These are phyloP conservation scores for Eucommia ulmoides DNA, from an alignment of 257 asterid genomes.

Conservation along the genomic window DNA sequence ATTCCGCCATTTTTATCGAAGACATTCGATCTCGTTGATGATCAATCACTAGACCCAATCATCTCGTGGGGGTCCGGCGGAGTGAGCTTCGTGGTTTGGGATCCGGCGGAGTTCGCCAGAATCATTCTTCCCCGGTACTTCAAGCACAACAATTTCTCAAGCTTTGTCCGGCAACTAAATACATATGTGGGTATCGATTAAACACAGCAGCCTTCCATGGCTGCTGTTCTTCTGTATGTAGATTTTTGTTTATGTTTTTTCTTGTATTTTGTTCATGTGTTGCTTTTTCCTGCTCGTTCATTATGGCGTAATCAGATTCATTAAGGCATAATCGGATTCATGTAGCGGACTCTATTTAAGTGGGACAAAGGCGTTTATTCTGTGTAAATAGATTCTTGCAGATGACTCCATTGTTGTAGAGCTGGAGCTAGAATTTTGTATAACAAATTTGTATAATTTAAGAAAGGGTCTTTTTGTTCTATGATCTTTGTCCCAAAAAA, in stretches of 20 bases:
- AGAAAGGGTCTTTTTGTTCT: too few relatives aligned
- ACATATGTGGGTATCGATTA: slow-evolving; percentile 75
- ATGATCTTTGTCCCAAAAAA: too few relatives aligned
- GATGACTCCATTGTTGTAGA: too few relatives aligned
- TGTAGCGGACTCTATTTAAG: too few relatives aligned
- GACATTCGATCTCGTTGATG: slow-evolving; percentile 76
- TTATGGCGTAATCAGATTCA: slow-evolving; percentile 7
- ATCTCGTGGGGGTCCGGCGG: slow-evolving; percentile 65
- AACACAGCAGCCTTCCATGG: slow-evolving; percentile 10
- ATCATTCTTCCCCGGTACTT: slow-evolving; percentile 51
- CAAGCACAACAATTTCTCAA: slow-evolving; percentile 90
- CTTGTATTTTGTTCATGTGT: slow-evolving; percentile 5
- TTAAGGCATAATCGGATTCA: too few relatives aligned
- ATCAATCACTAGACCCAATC: slow-evolving; percentile 39
- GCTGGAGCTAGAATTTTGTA: too few relatives aligned
- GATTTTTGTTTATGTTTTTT: not conserved
- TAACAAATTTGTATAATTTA: too few relatives aligned
- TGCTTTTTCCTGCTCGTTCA: slow-evolving; percentile 3
- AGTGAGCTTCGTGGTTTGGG: slow-evolving; percentile 75
- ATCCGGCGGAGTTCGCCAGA: slow-evolving; percentile 55
- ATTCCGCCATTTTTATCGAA: slow-evolving; percentile 69
- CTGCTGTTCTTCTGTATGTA: slow-evolving; percentile 11
- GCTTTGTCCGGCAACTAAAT: slow-evolving; percentile 93
- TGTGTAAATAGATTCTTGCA: too few relatives aligned
- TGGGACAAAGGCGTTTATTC: too few relatives aligned